These are phyloP conservation scores for Cyclotella sp. DNA, from an alignment of 108 stramenopile species.

Conservation along the genomic window DNA sequence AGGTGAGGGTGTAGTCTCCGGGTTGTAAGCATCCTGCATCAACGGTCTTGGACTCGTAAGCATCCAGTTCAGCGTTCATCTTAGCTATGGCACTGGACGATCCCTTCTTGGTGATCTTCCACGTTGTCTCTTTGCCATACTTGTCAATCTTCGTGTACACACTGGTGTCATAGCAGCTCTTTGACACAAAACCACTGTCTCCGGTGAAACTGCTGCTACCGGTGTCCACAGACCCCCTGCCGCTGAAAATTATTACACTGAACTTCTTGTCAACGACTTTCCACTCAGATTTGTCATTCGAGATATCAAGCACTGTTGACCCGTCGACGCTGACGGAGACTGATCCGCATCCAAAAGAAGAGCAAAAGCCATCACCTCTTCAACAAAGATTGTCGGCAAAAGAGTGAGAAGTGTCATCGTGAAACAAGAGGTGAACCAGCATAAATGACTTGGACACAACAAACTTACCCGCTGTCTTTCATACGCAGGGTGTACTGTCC, in stretches of 20 bases:
- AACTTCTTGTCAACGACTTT: conserved; percentile 2
- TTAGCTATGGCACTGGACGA: background rate
- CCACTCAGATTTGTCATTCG: background rate
- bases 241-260: background rate
- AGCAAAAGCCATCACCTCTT: conserved; percentile 23
- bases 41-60: background rate
- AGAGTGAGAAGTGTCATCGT: too few relatives aligned
- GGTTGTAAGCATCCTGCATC: background rate
- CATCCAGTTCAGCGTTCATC: background rate
- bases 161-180: background rate
- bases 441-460: too few relatives aligned
- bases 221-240: background rate
- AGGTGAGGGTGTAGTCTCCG: background rate
- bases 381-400: background rate
- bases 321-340: background rate
- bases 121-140: conserved; percentile 5
- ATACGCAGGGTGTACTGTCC: conserved; percentile 15
- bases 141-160: conserved; percentile 5
- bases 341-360: background rate
- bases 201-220: background rate
- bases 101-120: background rate
- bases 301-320: background rate
- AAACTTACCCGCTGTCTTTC: conserved; percentile 4
- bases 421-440: too few relatives aligned
- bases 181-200: conserved; percentile 10